Evolutionary conservation across 2,329 filamentous ascomycete genomes (phyloP), one percentile per base, ranked within the genome.

Genomic region (Clonostachys byssicola): DNA sequence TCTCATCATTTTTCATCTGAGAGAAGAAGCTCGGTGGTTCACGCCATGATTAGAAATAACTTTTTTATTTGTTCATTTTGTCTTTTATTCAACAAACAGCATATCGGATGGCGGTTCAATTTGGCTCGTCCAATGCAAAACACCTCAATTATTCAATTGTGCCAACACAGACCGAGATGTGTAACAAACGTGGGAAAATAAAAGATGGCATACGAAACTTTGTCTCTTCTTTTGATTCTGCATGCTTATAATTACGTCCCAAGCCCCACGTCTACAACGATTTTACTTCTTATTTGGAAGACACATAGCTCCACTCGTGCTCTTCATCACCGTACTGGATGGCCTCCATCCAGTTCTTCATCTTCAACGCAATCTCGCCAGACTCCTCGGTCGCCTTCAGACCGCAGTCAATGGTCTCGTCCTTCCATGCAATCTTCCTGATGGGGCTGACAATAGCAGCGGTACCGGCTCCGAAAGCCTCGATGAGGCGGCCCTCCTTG

Each of bases 321-420:
- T 89, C 81, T 68, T 92, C 88, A 54, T 96, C 92, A 53, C 94
- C 94, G 64, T 97, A 96, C 73, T 97, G 92, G 56, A 95, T 92
- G 30, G 74, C 86, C 74, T 95, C 92, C 52, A 99, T 96, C 94
- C 94, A 99, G 59, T 86, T 81, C 82, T 96, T 95, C 86, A 99
- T 92, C 68, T 81, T 81, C 59, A 83, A 72, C 10, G 94, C 87
- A 60, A 97, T 77, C 61, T 92, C 86, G 40, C 94, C 94, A 12
- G 90, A 91, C 74, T 99, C 92, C 68, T 95, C 81, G 43, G 82
- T 75, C 56, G 88, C 83, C 64, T 80, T 81, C 55, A 99, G 72
- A 5, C 92, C 92, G 65, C 94, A 96, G 60, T 89, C 79, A 30
- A 99, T 84, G 52, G 88, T 64, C 60, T 88, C 75, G 46, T 88